Evolutionary conservation across 768 basidiomycete genomes (phyloP).

Genomic region (Rhodotorula toruloides): DNA sequence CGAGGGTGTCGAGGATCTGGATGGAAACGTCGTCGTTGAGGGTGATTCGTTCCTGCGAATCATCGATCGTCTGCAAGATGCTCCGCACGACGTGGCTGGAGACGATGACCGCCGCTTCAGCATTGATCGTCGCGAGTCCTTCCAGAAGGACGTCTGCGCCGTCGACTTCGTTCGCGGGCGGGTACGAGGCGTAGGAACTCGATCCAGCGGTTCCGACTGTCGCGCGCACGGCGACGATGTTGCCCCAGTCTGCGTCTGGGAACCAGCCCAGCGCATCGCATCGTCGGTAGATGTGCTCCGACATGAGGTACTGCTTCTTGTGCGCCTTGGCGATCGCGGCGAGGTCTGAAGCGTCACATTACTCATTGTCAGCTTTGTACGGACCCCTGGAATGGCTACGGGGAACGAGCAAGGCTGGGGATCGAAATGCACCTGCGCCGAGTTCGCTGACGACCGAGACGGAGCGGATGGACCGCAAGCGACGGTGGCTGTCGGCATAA

Average conservation of each 20-base stretch:
- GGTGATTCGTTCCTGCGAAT: not conserved
- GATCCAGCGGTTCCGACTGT: slow-evolving; percentile 16
- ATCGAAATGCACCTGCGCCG: slow-evolving; percentile 1
- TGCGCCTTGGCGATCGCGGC: slow-evolving; percentile 3
- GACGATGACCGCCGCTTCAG: slow-evolving; percentile 26
- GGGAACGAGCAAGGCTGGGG: not conserved
- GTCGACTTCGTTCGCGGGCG: slow-evolving; percentile 21
- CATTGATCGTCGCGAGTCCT: slow-evolving; percentile 25
- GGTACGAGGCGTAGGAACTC: slow-evolving; percentile 24
- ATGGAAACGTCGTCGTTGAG: slow-evolving; percentile 21
- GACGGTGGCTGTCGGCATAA: not conserved
- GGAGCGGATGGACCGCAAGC: slow-evolving; percentile 9
- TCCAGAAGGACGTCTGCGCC: slow-evolving; percentile 16
- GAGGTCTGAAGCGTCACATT: not conserved
- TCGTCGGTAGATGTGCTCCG: slow-evolving; percentile 16
- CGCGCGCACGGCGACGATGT: slow-evolving; percentile 31
- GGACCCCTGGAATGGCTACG: no score
- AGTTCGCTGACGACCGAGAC: slow-evolving; percentile 11
- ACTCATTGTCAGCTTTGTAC: no score
- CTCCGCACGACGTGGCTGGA: slow-evolving; percentile 25
- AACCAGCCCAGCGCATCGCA: slow-evolving; percentile 30
- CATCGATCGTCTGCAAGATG: slow-evolving; percentile 4
- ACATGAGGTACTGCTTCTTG: slow-evolving; percentile 20
- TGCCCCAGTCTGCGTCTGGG: slow-evolving; percentile 26
- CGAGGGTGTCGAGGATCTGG: slow-evolving; percentile 25